Base-by-base conservation (phyloP, 768 basidiomycete species). In the Lactarius psammicola region DNA sequence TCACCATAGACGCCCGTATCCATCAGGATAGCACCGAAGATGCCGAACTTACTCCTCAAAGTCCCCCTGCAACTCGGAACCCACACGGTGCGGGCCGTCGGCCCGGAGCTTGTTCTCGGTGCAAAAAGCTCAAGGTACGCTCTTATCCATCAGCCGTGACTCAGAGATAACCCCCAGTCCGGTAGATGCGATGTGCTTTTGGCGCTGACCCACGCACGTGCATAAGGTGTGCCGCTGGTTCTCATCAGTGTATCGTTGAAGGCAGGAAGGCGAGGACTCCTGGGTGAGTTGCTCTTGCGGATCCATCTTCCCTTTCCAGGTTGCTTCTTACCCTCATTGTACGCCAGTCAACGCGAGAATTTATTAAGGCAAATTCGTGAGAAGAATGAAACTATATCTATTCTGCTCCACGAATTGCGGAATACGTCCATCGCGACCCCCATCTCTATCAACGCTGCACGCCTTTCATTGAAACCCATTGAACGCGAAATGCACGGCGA, bases 221-320 rank as follows among this genome's bases (percentile, higher is more conserved):
- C 18, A 53, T 62, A 17, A 62, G 69, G 2, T 70, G 69, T 20
- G 71, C 70, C 17, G 67, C 72, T 5, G 74, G 74, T 20, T 70
- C 71, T 10, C 75, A 75, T 56, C 68, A 72, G 17, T 76, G 75
- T 56, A 56, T 72, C 49, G 75, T 76, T 9, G 73, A 72, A 42
- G 75, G 75, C 1, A 69, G 75, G 20, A 76, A 76, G 67, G 74
- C 75, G 11, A 71, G 75, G 60, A 74, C 75, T 4, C 75, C 75
- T 4, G 75, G 75, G 75, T 75, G 55, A 42, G 74, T 68, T 23
- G 3, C 23, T n/a, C 2, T 15, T 33, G 0, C 13, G 3, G 11
- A 13, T 11, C 20, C 18, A 38, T 49, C 11, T 8, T 34, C 46
- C 18, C 1, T 20, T 20, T 5, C 31, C 4, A 1, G 30, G 28